A percentile compares a stretch with the other conserved stretches of the same genome.
Conservation (phyloP, 768 basidiomycete genomes). For the Auricularia cornea region DNA sequence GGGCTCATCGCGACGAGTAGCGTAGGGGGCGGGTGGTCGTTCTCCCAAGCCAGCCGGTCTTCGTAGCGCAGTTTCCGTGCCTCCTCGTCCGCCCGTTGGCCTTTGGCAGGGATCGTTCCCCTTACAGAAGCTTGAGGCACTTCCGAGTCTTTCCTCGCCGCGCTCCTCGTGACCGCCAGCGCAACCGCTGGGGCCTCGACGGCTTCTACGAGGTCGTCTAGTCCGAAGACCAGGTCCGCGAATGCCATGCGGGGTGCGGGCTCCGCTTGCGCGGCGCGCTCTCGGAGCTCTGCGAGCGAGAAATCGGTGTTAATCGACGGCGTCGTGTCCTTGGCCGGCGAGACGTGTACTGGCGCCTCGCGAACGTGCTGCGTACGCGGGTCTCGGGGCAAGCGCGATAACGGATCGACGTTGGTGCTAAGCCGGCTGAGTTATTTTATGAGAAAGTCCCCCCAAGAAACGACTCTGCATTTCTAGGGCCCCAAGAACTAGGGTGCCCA, state of each 20-base stretch:
- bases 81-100: background rate
- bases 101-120: background rate
- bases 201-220: background rate
- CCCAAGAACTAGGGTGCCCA: too few species aligned
- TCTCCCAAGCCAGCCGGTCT: background rate
- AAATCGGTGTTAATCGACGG: background rate
- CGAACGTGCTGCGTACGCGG: background rate
- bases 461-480: too few species aligned
- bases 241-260: background rate
- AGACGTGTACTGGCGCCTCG: background rate
- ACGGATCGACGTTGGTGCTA: constrained; percentile 11
- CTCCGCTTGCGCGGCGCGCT: background rate
- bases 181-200: background rate
- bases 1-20: background rate
- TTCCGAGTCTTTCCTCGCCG: too few species aligned
- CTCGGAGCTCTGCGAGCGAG: background rate
- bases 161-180: background rate
- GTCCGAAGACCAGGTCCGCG: background rate
- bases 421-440: too few species aligned
- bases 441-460: too few species aligned
- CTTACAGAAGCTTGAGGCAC: background rate
- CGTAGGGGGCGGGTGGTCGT: background rate
- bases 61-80: background rate
- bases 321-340: background rate
- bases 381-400: constrained; percentile 3